Evolutionary conservation across 768 basidiomycete genomes (phyloP).

Genomic region (Boletus sp.): DNA sequence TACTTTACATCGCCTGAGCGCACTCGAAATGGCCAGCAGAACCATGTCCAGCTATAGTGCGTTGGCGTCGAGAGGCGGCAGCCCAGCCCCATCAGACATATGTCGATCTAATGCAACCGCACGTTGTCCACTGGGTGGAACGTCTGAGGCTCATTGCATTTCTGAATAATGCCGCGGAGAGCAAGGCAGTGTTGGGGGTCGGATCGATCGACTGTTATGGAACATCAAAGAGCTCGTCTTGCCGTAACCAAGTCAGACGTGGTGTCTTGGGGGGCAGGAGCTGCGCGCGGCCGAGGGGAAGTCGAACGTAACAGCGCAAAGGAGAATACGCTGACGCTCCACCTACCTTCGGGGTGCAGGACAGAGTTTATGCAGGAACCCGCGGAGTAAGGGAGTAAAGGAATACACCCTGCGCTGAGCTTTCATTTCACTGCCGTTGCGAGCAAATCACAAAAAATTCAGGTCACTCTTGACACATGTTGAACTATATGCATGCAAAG

Average conservation of each 20-base stretch:
- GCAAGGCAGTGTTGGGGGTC: slow-evolving; percentile 15
- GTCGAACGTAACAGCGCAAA: slow-evolving; percentile 1
- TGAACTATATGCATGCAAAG: slow-evolving; percentile 1
- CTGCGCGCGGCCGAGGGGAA: not conserved
- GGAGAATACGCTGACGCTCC: not conserved
- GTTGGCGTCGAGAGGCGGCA: slow-evolving; percentile 12
- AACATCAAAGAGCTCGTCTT: not conserved
- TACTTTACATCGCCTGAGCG: slow-evolving; percentile 17
- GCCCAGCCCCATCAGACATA: slow-evolving; percentile 4
- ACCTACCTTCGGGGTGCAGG: not conserved
- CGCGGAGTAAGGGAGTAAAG: not conserved
- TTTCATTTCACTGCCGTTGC: not conserved
- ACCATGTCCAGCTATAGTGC: slow-evolving; percentile 10
- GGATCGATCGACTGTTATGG: slow-evolving; percentile 7
- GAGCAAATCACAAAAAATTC: not conserved
- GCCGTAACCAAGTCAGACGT: not conserved
- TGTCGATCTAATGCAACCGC: slow-evolving; percentile 1
- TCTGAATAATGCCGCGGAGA: slow-evolving; percentile 1
- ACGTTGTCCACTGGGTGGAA: slow-evolving; percentile 4
- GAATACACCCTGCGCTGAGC: not conserved
- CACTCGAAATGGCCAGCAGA: slow-evolving; percentile 16
- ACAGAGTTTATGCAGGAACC: not conserved
- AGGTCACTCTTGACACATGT: not conserved
- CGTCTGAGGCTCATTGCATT: slow-evolving; percentile 2
- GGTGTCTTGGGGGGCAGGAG: not conserved